phyloP scores from a whole-genome alignment of 805 yeast genomes.

The Isabelozyma gotoi region DNA sequence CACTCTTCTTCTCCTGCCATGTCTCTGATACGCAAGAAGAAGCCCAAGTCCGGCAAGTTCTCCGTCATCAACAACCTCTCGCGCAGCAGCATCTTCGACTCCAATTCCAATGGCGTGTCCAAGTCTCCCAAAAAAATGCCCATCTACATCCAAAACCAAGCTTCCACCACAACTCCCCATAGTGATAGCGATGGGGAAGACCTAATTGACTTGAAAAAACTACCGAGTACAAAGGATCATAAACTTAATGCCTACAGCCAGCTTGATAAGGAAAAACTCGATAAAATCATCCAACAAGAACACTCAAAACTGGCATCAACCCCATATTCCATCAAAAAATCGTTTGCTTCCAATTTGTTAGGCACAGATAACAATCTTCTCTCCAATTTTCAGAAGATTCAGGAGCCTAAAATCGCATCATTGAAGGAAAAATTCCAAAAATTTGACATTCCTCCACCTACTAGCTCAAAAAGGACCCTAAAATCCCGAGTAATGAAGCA shows the following conservation, averaged over 20 bases:
- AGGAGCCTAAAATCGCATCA: conserved; percentile 9
- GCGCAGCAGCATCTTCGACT: background rate
- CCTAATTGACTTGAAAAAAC: background rate
- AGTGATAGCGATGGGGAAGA: too few species aligned
- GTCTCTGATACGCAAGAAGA: background rate
- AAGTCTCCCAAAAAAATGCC: background rate
- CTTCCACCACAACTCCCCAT: background rate
- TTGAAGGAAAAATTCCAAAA: conserved; percentile 13
- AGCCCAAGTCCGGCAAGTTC: background rate
- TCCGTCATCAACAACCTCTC: background rate
- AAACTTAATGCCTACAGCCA: too few species aligned
- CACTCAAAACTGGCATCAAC: background rate
- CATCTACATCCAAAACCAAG: background rate
- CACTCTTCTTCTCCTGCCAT: background rate
- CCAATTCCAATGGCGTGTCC: background rate
- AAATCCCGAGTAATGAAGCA: conserved; percentile 25
- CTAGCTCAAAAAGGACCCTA: conserved; percentile 30
- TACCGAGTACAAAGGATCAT: background rate
- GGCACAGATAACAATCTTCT: conserved; percentile 11
- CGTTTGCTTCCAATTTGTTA: conserved; percentile 5
- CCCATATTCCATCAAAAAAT: background rate
- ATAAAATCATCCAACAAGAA: background rate
- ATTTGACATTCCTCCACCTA: conserved; percentile 19
- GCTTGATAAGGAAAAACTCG: background rate
- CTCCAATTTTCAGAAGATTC: conserved; percentile 11